Evolutionary conservation across 306 rosid species (phyloP), one percentile per base, ranked within the genome.

Genomic region (Arachis hypogaea): DNA sequence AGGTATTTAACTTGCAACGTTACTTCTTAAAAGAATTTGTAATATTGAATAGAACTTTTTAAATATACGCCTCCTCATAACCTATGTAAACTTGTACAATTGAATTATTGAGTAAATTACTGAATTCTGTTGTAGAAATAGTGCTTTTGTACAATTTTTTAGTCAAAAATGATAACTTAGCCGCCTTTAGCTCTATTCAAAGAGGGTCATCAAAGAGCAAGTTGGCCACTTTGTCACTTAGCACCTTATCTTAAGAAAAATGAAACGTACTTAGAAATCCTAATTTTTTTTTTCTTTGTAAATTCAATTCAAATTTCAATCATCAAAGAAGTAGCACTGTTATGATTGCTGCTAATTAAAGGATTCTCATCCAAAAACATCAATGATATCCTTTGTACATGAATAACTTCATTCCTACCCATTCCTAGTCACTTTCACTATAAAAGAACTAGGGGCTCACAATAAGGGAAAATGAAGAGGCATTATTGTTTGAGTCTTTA

Each of bases 191-290:
- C 14, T 16, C 51, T 50, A 14, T 10, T 40, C 51, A 36, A 72
- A 45, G 28, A 22, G 28, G 28, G 28, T 22, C 28, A 22, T 22
- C 63, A 4, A 28, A 18, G 63, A 41, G 42, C 78, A 51, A 51
- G 43, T 52, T 29, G 64, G 71, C 47, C 14, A 74, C 57, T 47
- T 22, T 63, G 64, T 22, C 33, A 74, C 57, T 47, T 41, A 64
- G 71, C 71, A 7, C 63, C 63, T 9, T 11, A 50, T 38, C 5
- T 38, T 50, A 6, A 6, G 62, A 63, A 7, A 2, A 52, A 74
- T 9, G 54, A 63, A 54, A 33, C 6, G 45, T 3, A 36, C 1
- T 50, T 63, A 50, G 44, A 72, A 18, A 62, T 62, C 6, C 61
- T 46, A 47, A 47, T 22, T 22, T n/a, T 62, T 38, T 12, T 33